Conservation (phyloP, 805 yeast species). For the Ogataea allantospora region DNA sequence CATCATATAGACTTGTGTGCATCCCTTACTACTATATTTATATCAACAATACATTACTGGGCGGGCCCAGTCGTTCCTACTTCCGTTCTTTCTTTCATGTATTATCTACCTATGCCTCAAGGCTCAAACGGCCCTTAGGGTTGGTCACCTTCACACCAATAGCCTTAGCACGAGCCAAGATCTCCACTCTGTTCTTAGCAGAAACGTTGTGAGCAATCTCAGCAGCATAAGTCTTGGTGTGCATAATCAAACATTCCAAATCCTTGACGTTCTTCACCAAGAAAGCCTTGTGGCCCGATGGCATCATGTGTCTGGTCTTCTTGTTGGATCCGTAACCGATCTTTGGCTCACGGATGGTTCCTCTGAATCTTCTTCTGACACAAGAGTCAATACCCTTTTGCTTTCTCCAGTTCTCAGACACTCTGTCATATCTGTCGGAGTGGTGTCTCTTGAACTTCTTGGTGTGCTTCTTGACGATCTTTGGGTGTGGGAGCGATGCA, state of each 20-base stretch:
- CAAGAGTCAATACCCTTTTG: slow-evolving; percentile 99
- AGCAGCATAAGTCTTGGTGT: slow-evolving; percentile 99
- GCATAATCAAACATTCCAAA: slow-evolving; percentile 92
- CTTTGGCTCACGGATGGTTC: slow-evolving; percentile 98
- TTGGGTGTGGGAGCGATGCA: slow-evolving; percentile 96
- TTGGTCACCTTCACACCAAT: slow-evolving; percentile 98
- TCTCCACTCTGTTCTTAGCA: slow-evolving; percentile 96
- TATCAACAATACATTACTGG: background rate
- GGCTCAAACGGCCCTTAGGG: slow-evolving; percentile 97
- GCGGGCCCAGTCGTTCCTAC: background rate
- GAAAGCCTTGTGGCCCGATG: slow-evolving; percentile 98
- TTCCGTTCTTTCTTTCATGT: slow-evolving; percentile 8
- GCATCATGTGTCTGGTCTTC: slow-evolving; percentile 92
- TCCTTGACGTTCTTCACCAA: slow-evolving; percentile 90
- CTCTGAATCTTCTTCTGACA: slow-evolving; percentile 99
- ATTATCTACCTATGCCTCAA: slow-evolving; percentile 67
- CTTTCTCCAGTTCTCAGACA: slow-evolving; percentile 99
- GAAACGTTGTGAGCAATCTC: slow-evolving; percentile 99
- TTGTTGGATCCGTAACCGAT: slow-evolving; percentile 99
- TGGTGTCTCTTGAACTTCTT: slow-evolving; percentile 99
- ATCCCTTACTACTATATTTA: too few relatives aligned
- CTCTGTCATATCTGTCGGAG: slow-evolving; percentile 99
- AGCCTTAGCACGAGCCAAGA: slow-evolving; percentile 96
- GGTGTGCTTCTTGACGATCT: slow-evolving; percentile 99
- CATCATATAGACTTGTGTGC: too few relatives aligned